Percentiles rank a stretch among this genome's conserved stretches.
Evolutionary conservation across 2,329 filamentous ascomycete species (phyloP).

Genomic region (Lachnellula cervina): DNA sequence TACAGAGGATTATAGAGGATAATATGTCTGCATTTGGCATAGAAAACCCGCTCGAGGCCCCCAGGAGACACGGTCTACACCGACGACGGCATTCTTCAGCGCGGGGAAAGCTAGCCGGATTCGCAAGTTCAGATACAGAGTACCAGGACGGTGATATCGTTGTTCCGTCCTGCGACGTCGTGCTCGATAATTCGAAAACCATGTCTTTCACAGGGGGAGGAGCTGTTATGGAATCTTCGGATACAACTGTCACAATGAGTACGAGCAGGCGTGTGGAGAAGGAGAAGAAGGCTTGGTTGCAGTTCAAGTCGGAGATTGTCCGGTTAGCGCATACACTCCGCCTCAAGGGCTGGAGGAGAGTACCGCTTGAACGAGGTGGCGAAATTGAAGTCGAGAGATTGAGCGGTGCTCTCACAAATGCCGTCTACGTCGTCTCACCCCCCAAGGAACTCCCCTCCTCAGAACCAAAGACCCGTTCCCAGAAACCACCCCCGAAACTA

Average conservation of each 20-base stretch:
- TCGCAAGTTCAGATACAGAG: slow-evolving; percentile 77
- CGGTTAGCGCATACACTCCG: slow-evolving; percentile 82
- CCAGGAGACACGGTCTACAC: slow-evolving; percentile 5
- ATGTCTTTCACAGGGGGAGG: slow-evolving; percentile 65
- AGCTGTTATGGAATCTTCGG: slow-evolving; percentile 28
- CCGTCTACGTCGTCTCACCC: slow-evolving; percentile 89
- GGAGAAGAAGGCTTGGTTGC: slow-evolving; percentile 73
- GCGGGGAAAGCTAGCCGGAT: slow-evolving; percentile 29
- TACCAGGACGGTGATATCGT: slow-evolving; percentile 72
- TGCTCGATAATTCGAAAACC: slow-evolving; percentile 86
- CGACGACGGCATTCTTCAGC: slow-evolving; percentile 15
- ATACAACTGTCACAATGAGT: slow-evolving; percentile 36
- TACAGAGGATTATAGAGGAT: slow-evolving; percentile 75
- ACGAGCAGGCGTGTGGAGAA: slow-evolving; percentile 51
- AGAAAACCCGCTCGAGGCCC: slow-evolving; percentile 26
- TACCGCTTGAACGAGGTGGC: slow-evolving; percentile 67
- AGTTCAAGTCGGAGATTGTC: slow-evolving; percentile 88
- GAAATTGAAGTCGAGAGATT: slow-evolving; percentile 67
- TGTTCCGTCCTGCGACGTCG: slow-evolving; percentile 80
- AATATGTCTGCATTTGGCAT: slow-evolving; percentile 43
- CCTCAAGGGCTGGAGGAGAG: slow-evolving; percentile 85
- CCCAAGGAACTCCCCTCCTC: slow-evolving; percentile 56
- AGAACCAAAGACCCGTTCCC: slow-evolving; percentile 33
- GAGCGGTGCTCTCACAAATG: slow-evolving; percentile 92
- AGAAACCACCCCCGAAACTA: slow-evolving; percentile 52